phyloP scores from a whole-genome alignment of 2,329 filamentous ascomycete genomes.

The Erysiphe neolycopersici region DNA sequence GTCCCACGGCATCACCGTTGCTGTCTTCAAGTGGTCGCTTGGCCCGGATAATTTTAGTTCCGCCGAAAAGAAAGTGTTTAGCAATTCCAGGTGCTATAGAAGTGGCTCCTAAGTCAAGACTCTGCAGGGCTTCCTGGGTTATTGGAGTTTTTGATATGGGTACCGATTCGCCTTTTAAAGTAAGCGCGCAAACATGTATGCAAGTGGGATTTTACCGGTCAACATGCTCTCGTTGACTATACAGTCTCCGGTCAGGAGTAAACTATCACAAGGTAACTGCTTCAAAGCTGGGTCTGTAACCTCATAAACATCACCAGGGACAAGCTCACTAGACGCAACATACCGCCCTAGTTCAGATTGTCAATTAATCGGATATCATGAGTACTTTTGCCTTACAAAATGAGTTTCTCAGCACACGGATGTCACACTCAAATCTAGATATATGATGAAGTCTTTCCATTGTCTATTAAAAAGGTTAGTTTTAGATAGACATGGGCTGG shows the following conservation, averaged over 20 bases:
- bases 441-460: slow-evolving; percentile 80
- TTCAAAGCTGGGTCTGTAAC: slow-evolving; percentile 74
- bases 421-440: slow-evolving; percentile 82
- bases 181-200: slow-evolving; percentile 1
- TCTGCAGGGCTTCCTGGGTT: slow-evolving; percentile 49
- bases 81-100: slow-evolving; percentile 63
- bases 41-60: slow-evolving; percentile 83
- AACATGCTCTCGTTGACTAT: slow-evolving; percentile 99
- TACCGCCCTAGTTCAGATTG: slow-evolving; percentile 34
- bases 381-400: slow-evolving; percentile 37
- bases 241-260: slow-evolving; percentile 77
- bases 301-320: slow-evolving; percentile 91
- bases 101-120: slow-evolving; percentile 53
- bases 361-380: neutral
- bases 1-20: slow-evolving; percentile 65
- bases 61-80: slow-evolving; percentile 76
- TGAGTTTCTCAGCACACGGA: slow-evolving; percentile 74
- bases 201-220: slow-evolving; percentile 26
- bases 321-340: slow-evolving; percentile 62
- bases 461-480: slow-evolving; percentile 23
- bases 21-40: slow-evolving; percentile 65
- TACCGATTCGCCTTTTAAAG: slow-evolving; percentile 54
- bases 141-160: slow-evolving; percentile 82
- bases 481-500: slow-evolving; percentile 1
- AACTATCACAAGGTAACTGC: slow-evolving; percentile 76